These are phyloP conservation scores for Pittosporum tobira DNA, from an alignment of 129 eudicot species.

Conservation along the genomic window DNA sequence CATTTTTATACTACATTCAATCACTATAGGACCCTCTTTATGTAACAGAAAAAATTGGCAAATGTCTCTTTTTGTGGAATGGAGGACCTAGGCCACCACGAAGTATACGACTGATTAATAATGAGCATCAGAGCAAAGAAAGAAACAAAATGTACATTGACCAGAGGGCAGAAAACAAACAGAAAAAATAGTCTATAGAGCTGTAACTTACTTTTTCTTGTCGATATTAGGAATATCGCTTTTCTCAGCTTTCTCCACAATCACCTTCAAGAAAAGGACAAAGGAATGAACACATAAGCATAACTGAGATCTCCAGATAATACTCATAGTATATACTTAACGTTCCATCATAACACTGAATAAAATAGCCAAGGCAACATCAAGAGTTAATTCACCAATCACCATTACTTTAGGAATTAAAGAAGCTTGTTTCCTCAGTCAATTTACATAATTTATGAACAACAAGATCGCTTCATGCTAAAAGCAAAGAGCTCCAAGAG, in stretches of 20 bases:
- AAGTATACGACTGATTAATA: background rate
- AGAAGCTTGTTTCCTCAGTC: background rate
- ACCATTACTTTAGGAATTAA: background rate
- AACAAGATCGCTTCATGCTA: too few species aligned
- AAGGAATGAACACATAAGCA: background rate
- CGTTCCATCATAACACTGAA: background rate
- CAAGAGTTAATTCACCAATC: background rate
- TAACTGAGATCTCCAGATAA: background rate
- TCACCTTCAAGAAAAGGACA: slow-evolving; percentile 32
- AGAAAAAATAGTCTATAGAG: slow-evolving; percentile 1
- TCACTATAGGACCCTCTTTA: too few species aligned
- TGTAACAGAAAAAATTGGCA: too few species aligned
- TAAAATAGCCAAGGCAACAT: background rate
- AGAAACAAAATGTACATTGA: too few species aligned
- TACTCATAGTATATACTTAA: background rate
- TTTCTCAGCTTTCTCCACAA: slow-evolving; percentile 69
- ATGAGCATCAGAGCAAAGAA: background rate
- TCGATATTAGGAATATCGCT: slow-evolving; percentile 66
- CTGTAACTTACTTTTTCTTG: slow-evolving; percentile 51
- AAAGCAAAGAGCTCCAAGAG: too few species aligned
- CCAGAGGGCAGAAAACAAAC: background rate
- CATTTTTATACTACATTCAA: too few species aligned
- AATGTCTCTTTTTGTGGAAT: too few species aligned
- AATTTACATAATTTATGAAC: too few species aligned
- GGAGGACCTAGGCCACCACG: too few species aligned